A percentile compares a stretch with the other conserved stretches of the same genome.
Conservation (phyloP, 2,329 filamentous ascomycete species). For the Monosporascus cannonballus region DNA sequence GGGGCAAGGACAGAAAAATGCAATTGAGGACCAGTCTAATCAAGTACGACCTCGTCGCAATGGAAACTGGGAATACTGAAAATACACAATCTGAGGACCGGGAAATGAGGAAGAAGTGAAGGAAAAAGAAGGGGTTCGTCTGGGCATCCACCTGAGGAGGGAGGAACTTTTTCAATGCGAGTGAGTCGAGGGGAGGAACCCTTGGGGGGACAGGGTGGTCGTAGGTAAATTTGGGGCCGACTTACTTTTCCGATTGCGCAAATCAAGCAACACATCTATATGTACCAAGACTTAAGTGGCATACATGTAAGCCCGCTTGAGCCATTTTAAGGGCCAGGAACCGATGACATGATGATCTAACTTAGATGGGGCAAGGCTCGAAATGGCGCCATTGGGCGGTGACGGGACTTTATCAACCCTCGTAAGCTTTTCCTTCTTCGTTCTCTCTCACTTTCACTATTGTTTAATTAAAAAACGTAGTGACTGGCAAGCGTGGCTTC, state of each 20-base stretch:
- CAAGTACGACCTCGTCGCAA: not conserved
- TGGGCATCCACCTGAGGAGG: not conserved
- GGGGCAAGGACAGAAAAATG: constrained; percentile 10
- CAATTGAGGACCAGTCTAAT: not conserved
- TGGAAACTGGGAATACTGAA: not conserved
- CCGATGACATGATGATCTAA: not conserved
- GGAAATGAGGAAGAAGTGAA: not conserved
- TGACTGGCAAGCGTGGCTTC: no score
- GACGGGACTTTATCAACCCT: not conserved
- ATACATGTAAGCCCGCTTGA: not conserved
- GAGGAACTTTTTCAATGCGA: not conserved
- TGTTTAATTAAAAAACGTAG: no score
- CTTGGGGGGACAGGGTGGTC: not conserved
- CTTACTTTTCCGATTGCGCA: not conserved
- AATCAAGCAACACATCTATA: not conserved
- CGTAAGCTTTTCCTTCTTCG: not conserved
- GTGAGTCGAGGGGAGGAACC: not conserved
- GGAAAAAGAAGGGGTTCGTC: not conserved
- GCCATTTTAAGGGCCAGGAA: no score
- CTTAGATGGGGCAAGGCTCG: not conserved
- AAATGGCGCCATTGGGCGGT: not conserved
- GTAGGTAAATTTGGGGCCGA: not conserved
- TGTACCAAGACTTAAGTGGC: not conserved
- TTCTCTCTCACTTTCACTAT: not conserved
- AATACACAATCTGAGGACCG: not conserved